These are phyloP conservation scores for Herpetomonas tarakana DNA, from an alignment of 208 protist species.

Conservation along the genomic window DNA sequence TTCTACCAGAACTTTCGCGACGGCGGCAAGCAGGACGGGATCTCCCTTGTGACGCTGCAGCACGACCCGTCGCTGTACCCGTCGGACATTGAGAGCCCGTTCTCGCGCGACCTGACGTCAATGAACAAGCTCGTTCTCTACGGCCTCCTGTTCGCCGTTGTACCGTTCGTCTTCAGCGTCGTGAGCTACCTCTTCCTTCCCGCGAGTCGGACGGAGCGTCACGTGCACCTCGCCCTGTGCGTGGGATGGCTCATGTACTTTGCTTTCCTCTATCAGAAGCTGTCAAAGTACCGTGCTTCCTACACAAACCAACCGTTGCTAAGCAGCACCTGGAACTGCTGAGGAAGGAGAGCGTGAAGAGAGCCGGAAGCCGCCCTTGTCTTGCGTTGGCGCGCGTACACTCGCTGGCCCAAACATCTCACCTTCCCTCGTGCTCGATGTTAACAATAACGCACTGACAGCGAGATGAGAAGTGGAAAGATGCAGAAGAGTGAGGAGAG, in stretches of 20 bases:
- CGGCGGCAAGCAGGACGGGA: conserved; percentile 72
- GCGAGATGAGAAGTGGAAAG: background rate
- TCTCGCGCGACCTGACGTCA: conserved; percentile 55
- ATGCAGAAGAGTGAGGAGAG: background rate
- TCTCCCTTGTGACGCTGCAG: conserved; percentile 71
- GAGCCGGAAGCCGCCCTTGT: no score
- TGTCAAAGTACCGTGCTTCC: conserved; percentile 45
- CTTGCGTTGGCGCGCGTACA: no score
- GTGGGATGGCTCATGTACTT: conserved; percentile 46
- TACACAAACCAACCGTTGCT: conserved; percentile 76
- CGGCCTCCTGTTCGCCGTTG: conserved; percentile 33
- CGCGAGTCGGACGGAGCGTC: conserved; percentile 10
- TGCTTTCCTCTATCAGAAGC: conserved; percentile 26
- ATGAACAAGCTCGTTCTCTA: conserved; percentile 59
- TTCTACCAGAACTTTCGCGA: conserved; percentile 82
- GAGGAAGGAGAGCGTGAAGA: conserved; percentile 17
- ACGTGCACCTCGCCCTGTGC: conserved; percentile 26
- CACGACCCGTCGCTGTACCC: conserved; percentile 54
- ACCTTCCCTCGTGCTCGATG: no score
- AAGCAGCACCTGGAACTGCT: conserved; percentile 9
- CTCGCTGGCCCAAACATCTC: no score
- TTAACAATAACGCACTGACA: no score
- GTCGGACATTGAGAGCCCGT: conserved; percentile 58
- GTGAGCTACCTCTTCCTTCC: conserved; percentile 13
- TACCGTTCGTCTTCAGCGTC: conserved; percentile 38